These are phyloP conservation scores for Antitrichia curtipendula DNA, from an alignment of 225 moss, liverwort and hornwort species.

Conservation along the genomic window DNA sequence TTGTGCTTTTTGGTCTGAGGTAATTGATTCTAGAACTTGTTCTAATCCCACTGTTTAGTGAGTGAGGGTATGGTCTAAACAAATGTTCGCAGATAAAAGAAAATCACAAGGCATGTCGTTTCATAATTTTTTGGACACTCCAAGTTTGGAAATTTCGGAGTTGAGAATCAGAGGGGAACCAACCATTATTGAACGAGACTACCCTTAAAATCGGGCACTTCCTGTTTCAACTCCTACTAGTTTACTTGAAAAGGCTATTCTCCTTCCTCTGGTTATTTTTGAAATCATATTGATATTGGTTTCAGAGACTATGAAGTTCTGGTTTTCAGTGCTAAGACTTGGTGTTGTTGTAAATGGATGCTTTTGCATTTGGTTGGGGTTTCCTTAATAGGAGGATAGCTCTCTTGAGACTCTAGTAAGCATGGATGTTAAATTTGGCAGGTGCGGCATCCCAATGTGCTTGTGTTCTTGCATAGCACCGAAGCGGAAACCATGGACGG, in stretches of 20 bases:
- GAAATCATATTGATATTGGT: not conserved
- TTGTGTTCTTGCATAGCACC: slow-evolving; percentile 77
- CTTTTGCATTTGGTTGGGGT: not conserved
- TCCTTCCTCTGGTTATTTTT: not conserved
- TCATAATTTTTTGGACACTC: too few species aligned
- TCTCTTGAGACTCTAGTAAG: not conserved
- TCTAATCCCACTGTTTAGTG: not conserved
- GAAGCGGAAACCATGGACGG: slow-evolving; percentile 68
- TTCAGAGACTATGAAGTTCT: not conserved
- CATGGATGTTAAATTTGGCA: slow-evolving; percentile 12
- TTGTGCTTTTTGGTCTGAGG: not conserved
- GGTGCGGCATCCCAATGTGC: slow-evolving; percentile 97
- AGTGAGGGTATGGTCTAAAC: not conserved
- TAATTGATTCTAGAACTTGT: not conserved
- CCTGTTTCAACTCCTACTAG: not conserved
- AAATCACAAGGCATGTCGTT: not conserved
- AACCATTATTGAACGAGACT: not conserved
- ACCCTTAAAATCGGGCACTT: not conserved
- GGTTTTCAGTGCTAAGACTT: not conserved
- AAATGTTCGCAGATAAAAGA: not conserved
- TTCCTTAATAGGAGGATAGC: not conserved
- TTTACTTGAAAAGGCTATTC: not conserved
- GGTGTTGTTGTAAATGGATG: not conserved
- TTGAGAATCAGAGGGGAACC: not conserved
- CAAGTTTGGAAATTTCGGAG: not conserved